These are phyloP conservation scores for Globisporangium parvum DNA, from an alignment of 352 stramenopile genomes.

Conservation along the genomic window DNA sequence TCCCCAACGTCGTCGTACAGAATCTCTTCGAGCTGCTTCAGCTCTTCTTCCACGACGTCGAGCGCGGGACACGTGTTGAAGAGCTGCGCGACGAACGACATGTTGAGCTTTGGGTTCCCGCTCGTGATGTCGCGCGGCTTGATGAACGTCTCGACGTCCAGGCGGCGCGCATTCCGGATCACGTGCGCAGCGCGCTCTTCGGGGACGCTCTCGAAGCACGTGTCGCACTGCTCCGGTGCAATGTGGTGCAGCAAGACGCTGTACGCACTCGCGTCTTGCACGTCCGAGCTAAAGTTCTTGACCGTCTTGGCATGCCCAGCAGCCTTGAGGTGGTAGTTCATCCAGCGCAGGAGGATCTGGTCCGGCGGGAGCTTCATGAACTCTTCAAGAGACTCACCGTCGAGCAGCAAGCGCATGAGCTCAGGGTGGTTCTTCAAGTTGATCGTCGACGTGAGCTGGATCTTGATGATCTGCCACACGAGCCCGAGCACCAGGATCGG, in stretches of 20 bases:
- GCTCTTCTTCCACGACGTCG: constrained; percentile 72
- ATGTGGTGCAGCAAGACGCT: constrained; percentile 87
- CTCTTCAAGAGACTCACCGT: constrained; percentile 83
- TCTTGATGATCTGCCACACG: constrained; percentile 94
- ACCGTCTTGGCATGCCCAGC: constrained; percentile 65
- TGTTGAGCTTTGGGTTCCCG: constrained; percentile 91
- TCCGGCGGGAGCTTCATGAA: constrained; percentile 90
- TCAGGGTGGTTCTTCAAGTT: constrained; percentile 92
- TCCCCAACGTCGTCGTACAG: constrained; percentile 84
- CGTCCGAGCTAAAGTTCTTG: constrained; percentile 72
- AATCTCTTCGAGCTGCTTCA: constrained; percentile 85
- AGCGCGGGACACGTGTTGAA: constrained; percentile 90
- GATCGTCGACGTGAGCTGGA: constrained; percentile 89
- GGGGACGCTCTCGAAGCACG: constrained; percentile 40
- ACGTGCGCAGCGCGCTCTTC: constrained; percentile 74
- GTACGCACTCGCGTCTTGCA: constrained; percentile 85
- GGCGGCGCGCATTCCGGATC: constrained; percentile 75
- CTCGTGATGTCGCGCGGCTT: constrained; percentile 89
- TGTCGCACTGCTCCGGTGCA: constrained; percentile 60
- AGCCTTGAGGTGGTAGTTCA: constrained; percentile 91
- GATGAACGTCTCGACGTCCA: constrained; percentile 90
- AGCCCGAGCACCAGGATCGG: constrained; percentile 89
- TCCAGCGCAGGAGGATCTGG: constrained; percentile 89
- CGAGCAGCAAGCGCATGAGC: constrained; percentile 78
- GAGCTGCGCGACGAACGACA: constrained; percentile 87